Percentiles rank a stretch among this genome's conserved stretches.
phyloP scores from a whole-genome alignment of 2,329 filamentous ascomycete species.

The Exophiala xenobiotica region DNA sequence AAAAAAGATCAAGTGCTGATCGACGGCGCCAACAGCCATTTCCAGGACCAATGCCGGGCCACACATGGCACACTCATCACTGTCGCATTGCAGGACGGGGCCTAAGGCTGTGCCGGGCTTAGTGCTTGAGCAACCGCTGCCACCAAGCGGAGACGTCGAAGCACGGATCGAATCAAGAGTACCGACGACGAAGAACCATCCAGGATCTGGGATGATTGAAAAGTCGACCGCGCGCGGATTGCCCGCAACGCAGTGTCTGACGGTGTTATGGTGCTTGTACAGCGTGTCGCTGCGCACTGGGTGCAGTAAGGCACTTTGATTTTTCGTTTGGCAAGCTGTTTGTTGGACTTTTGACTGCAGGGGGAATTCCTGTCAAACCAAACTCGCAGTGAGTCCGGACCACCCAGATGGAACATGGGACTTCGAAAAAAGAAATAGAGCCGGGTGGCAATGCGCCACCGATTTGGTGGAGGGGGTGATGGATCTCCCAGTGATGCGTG shows the following conservation, averaged over 20 bases:
- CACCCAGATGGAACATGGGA: slow-evolving; percentile 1
- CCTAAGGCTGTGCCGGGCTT: slow-evolving; percentile 17
- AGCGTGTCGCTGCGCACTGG: not conserved
- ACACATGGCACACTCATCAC: slow-evolving; percentile 23
- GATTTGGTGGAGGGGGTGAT: not conserved
- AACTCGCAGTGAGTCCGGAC: not conserved
- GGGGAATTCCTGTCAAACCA: not conserved
- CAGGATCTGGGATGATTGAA: slow-evolving; percentile 3
- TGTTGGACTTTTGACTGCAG: not conserved
- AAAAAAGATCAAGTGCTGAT: slow-evolving; percentile 13
- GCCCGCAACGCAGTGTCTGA: not conserved
- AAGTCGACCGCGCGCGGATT: slow-evolving; percentile 1
- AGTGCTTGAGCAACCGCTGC: slow-evolving; percentile 9
- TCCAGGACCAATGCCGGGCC: slow-evolving; percentile 24
- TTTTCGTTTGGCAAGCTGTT: too few relatives aligned
- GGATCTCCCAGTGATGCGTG: not conserved
- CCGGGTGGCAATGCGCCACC: slow-evolving; percentile 5
- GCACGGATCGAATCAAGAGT: not conserved
- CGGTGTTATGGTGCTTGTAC: not conserved
- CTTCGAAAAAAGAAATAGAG: not conserved
- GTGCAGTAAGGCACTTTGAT: too few relatives aligned
- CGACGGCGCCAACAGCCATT: slow-evolving; percentile 19
- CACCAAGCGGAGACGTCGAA: slow-evolving; percentile 17
- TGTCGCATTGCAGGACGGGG: slow-evolving; percentile 20
- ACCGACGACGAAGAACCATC: not conserved